Conservation (phyloP, 1,284 basidiomycete species). For the Leccinum brunneo-olivaceum region DNA sequence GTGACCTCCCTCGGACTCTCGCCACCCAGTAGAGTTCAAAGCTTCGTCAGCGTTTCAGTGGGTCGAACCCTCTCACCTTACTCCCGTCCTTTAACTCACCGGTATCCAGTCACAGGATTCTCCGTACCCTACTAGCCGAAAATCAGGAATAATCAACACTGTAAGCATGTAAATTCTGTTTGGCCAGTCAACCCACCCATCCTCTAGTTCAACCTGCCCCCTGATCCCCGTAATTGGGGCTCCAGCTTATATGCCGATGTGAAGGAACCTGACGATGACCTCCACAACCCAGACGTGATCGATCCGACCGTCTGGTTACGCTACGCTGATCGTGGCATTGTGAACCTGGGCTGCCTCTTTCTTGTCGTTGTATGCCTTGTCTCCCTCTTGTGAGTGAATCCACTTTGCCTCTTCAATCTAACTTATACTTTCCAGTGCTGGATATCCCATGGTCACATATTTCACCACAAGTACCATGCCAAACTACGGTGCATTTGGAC, state of each 20-base stretch:
- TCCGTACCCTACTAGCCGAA: constrained; percentile 23
- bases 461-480: constrained; percentile 33
- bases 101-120: constrained; percentile 20
- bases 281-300: constrained; percentile 46
- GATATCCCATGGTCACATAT: constrained; percentile 50
- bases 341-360: constrained; percentile 61
- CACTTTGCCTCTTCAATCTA: neutral
- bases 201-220: constrained; percentile 42
- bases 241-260: constrained; percentile 41
- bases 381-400: constrained; percentile 42
- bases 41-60: constrained; percentile 26
- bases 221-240: constrained; percentile 51
- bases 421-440: constrained; percentile 34
- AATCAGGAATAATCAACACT: constrained; percentile 9
- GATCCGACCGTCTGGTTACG: constrained; percentile 20
- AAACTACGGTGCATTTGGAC: constrained; percentile 47
- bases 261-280: constrained; percentile 47
- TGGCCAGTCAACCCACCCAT: constrained; percentile 2
- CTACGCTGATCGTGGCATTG: constrained; percentile 44
- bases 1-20: constrained; percentile 8
- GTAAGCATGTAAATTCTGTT: constrained; percentile 10
- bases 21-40: constrained; percentile 20
- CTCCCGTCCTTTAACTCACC: neutral
- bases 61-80: neutral
- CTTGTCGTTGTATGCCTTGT: constrained; percentile 45